Evolutionary conservation across 345 rosid species (phyloP).

Genomic region (Pistacia atlantica): DNA sequence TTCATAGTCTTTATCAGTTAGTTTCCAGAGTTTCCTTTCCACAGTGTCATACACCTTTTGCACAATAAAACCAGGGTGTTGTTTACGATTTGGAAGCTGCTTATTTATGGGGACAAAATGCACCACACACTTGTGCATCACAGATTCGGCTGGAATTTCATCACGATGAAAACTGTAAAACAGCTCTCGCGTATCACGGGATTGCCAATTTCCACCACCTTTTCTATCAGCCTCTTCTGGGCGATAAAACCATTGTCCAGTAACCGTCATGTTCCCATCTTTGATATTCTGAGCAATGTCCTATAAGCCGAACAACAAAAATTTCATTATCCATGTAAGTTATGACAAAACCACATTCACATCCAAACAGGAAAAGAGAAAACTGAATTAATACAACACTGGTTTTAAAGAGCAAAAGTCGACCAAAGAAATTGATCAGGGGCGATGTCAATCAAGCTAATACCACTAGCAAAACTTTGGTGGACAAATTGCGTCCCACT

Average conservation of each 20-base stretch:
- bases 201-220: slow-evolving; percentile 95
- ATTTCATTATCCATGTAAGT: slow-evolving; percentile 8
- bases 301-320: slow-evolving; percentile 41
- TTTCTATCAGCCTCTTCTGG: slow-evolving; percentile 96
- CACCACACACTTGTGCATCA: slow-evolving; percentile 96
- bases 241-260: slow-evolving; percentile 99
- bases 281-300: slow-evolving; percentile 65
- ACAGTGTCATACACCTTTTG: slow-evolving; percentile 77
- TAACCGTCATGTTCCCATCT: slow-evolving; percentile 69
- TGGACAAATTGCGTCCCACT: neutral
- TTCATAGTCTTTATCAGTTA: slow-evolving; percentile 79
- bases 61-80: slow-evolving; percentile 91
- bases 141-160: slow-evolving; percentile 96
- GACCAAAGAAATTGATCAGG: neutral
- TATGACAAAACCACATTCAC: neutral
- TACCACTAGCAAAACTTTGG: neutral
- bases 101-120: slow-evolving; percentile 89
- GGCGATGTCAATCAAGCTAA: neutral
- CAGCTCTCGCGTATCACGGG: slow-evolving; percentile 79
- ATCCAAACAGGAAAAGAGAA: neutral
- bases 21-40: slow-evolving; percentile 64
- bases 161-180: slow-evolving; percentile 96
- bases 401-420: neutral
- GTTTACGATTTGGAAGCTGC: slow-evolving; percentile 80
- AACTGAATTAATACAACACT: neutral